These are phyloP conservation scores for Camelina sativa DNA, from an alignment of 345 rosid species.

Conservation along the genomic window DNA sequence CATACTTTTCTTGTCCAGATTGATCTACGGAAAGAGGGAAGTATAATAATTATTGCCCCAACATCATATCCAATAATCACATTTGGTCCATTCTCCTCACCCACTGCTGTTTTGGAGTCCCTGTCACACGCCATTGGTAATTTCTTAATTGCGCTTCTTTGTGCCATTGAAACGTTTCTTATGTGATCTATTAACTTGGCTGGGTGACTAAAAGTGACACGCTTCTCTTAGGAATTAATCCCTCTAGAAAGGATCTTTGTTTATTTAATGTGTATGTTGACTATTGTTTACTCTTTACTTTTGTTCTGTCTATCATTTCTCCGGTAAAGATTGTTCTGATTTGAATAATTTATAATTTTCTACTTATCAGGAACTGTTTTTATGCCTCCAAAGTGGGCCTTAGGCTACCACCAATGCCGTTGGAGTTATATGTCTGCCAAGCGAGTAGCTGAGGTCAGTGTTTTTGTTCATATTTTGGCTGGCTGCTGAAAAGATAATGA, in stretches of 20 bases:
- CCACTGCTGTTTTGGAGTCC: conserved; percentile 71
- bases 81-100: conserved; percentile 84
- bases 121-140: conserved; percentile 84
- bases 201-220: not conserved
- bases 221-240: not conserved
- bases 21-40: conserved; percentile 75
- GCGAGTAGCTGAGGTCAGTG: conserved; percentile 77
- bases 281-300: not conserved
- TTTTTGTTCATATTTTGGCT: conserved; percentile 20
- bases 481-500: conserved; percentile 9
- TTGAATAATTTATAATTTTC: not conserved
- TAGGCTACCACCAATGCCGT: conserved; percentile 96
- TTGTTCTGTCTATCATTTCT: not conserved
- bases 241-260: not conserved
- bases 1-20: conserved; percentile 54
- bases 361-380: conserved; percentile 67
- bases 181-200: conserved; percentile 13
- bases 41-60: conserved; percentile 56
- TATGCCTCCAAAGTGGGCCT: conserved; percentile 97
- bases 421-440: conserved; percentile 87
- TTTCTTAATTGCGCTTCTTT: conserved; percentile 23
- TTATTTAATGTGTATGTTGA: conserved; percentile 11
- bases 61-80: conserved; percentile 77
- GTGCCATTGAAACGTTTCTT: conserved; percentile 2
- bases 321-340: not conserved